Percentiles rank a stretch among this genome's conserved stretches.
These are phyloP conservation scores for Paramecium caudatum DNA, from an alignment of 73 alveolate species.

Conservation along the genomic window DNA sequence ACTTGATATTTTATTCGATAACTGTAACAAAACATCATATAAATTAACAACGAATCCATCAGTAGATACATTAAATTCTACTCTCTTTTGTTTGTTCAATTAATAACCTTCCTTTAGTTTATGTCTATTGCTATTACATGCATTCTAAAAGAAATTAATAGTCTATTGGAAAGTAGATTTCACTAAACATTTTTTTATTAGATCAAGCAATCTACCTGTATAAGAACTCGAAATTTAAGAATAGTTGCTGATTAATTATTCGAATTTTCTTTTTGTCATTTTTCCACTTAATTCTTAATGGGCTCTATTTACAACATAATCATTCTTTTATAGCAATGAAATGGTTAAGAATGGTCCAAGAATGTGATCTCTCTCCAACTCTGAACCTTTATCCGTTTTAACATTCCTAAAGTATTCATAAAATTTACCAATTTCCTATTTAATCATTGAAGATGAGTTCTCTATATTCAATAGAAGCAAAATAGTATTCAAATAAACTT, in stretches of 20 bases:
- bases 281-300: not conserved
- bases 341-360: conserved; percentile 25
- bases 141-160: not conserved
- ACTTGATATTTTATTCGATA: conserved; percentile 9
- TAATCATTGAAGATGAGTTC: not conserved
- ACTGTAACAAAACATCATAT: conserved; percentile 2
- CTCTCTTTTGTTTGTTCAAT: not conserved
- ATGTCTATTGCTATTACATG: not conserved
- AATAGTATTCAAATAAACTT: not conserved
- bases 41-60: conserved; percentile 42
- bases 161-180: not conserved
- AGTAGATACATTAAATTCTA: not conserved
- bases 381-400: not conserved
- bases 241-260: not conserved
- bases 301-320: conserved; percentile 37
- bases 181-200: not conserved
- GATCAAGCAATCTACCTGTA: not conserved
- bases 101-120: conserved; percentile 41
- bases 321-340: conserved; percentile 32
- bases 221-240: not conserved
- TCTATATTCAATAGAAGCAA: not conserved
- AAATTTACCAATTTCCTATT: not conserved
- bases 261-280: conserved; percentile 45
- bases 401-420: not conserved
- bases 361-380: not conserved